A percentile compares a stretch with the other conserved stretches of the same genome.
Conservation (phyloP, 208 protist genomes). For the Novymonas esmeraldas region DNA sequence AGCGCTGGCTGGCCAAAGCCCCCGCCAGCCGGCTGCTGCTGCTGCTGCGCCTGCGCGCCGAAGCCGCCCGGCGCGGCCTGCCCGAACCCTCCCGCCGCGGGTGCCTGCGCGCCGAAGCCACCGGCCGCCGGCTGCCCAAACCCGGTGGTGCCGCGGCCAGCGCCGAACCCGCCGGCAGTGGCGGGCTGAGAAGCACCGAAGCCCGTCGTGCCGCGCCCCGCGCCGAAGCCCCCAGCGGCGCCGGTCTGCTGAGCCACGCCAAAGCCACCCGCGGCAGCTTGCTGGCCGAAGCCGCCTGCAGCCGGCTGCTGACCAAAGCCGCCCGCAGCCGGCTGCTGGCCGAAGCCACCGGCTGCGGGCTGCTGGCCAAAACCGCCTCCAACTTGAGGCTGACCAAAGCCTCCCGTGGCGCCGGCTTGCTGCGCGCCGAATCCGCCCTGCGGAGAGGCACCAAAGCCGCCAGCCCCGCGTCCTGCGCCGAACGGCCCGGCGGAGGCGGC, state of each 20-base stretch:
- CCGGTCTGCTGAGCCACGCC: too few species aligned
- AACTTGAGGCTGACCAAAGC: slow-evolving; percentile 16
- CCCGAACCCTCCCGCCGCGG: slow-evolving; percentile 27
- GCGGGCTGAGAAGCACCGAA: slow-evolving; percentile 1
- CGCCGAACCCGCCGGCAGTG: slow-evolving; percentile 4
- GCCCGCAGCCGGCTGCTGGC: slow-evolving; percentile 20
- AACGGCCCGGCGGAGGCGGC: slow-evolving; percentile 6
- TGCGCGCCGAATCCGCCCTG: slow-evolving; percentile 10
- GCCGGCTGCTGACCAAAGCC: slow-evolving; percentile 27
- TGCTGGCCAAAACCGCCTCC: slow-evolving; percentile 35
- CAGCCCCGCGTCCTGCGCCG: slow-evolving; percentile 11
- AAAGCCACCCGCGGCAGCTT: slow-evolving; percentile 31
- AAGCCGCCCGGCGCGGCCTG: slow-evolving; percentile 14
- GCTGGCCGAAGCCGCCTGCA: slow-evolving; percentile 21
- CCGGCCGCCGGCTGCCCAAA: slow-evolving; percentile 27
- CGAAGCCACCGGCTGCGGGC: slow-evolving; percentile 25
- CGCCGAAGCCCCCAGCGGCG: slow-evolving; percentile 7
- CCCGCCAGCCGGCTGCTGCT: slow-evolving; percentile 10
- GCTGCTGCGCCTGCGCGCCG: too few species aligned
- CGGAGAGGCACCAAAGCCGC: slow-evolving; percentile 33
- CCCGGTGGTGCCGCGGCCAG: slow-evolving; percentile 21
- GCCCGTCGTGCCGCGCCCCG: neutral
- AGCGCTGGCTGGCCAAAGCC: slow-evolving; percentile 44
- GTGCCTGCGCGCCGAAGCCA: slow-evolving; percentile 40
- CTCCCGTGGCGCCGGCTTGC: slow-evolving; percentile 16